Conservation (phyloP, 1,284 basidiomycete species). For the Fomitopsis palustris region DNA sequence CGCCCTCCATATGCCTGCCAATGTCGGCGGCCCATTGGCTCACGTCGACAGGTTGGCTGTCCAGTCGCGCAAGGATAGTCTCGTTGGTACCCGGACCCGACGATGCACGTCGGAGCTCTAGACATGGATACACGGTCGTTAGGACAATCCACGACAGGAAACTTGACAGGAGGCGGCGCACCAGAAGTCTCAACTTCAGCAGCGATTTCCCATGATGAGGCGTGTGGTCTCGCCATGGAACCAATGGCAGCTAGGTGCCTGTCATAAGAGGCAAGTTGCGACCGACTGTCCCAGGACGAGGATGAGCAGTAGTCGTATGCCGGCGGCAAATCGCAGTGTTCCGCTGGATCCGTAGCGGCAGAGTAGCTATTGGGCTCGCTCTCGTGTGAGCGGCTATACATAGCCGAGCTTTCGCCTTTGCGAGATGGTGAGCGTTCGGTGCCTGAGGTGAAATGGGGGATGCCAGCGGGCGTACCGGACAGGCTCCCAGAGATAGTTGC, state of each 20-base stretch:
- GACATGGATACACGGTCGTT: background rate
- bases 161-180: background rate
- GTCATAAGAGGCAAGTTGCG: background rate
- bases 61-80: background rate
- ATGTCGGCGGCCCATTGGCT: background rate
- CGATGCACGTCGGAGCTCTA: background rate
- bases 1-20: background rate
- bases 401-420: background rate
- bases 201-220: background rate
- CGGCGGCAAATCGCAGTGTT: slow-evolving; percentile 4
- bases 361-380: background rate
- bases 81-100: slow-evolving; percentile 1
- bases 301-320: background rate
- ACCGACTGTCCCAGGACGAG: background rate
- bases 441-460: background rate
- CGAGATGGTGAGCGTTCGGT: background rate
- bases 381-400: background rate
- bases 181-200: background rate
- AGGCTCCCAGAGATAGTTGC: background rate
- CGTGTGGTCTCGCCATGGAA: background rate
- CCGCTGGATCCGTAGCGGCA: background rate
- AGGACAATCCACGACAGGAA: background rate
- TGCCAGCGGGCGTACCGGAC: background rate
- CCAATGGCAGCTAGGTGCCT: background rate
- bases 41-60: background rate